These are phyloP conservation scores for Vitis vinifera DNA, from an alignment of 164 flowering plant genomes.

Conservation along the genomic window ASM3070453v1 NC_081819.1:1842001-1842500, in stretches of 20 bases:
- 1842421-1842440: background rate
- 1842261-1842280: constrained; percentile 25
- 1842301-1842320: constrained; percentile 15
- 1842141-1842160: constrained; percentile 28
- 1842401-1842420: constrained; percentile 25
- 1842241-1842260: constrained; percentile 27
- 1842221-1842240: constrained; percentile 9
- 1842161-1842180: constrained; percentile 35
- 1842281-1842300: constrained; percentile 16
- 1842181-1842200: constrained; percentile 32
- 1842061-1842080: constrained; percentile 27
- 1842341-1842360: constrained; percentile 8
- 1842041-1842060: constrained; percentile 25
- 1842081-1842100: constrained; percentile 43
- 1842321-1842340: background rate
- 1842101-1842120: constrained; percentile 31
- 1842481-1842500: constrained; percentile 21
- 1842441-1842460: constrained; percentile 10
- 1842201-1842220: constrained; percentile 25
- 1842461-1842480: constrained; percentile 21
- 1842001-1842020: no score
- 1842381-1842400: constrained; percentile 26
- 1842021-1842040: no score
- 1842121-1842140: constrained; percentile 25
- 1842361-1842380: constrained; percentile 18